Conservation (phyloP, 1,284 basidiomycete species). For the Paramarasmius palmivorus region DNA sequence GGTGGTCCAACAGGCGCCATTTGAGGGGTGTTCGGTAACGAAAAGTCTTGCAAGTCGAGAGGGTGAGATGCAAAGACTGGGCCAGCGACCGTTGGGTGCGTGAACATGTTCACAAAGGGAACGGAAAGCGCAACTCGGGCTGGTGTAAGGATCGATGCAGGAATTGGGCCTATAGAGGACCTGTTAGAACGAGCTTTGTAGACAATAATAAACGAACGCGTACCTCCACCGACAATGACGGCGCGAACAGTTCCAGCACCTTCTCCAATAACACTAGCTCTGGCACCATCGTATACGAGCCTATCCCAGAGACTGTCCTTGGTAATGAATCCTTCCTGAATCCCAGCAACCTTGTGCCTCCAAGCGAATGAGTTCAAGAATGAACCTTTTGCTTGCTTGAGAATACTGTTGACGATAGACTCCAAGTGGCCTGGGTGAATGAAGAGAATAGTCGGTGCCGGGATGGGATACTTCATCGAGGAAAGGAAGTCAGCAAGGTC, state of each 20-base stretch:
- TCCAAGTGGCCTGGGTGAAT: slow-evolving; percentile 60
- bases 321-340: slow-evolving; percentile 69
- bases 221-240: slow-evolving; percentile 67
- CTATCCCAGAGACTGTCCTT: slow-evolving; percentile 81
- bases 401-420: slow-evolving; percentile 48
- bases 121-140: slow-evolving; percentile 71
- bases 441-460: slow-evolving; percentile 69
- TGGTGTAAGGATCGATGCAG: slow-evolving; percentile 45
- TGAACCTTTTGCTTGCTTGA: slow-evolving; percentile 52
- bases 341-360: slow-evolving; percentile 69
- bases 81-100: slow-evolving; percentile 61
- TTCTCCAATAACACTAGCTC: slow-evolving; percentile 58
- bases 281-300: slow-evolving; percentile 66
- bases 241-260: slow-evolving; percentile 58
- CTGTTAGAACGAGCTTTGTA: too few relatives aligned
- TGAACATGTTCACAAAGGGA: slow-evolving; percentile 63
- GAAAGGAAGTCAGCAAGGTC: slow-evolving; percentile 51
- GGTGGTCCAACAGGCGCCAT: slow-evolving; percentile 71
- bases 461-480: slow-evolving; percentile 50
- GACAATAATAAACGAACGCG: slow-evolving; percentile 18
- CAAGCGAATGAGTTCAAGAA: slow-evolving; percentile 59
- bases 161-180: slow-evolving; percentile 33
- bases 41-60: slow-evolving; percentile 73
- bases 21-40: slow-evolving; percentile 30
- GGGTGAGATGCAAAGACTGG: slow-evolving; percentile 75